Evolutionary conservation across 495 filamentous ascomycete species (phyloP), one percentile per base, ranked within the genome.

Genomic region (Hypoxylon rickii): DNA sequence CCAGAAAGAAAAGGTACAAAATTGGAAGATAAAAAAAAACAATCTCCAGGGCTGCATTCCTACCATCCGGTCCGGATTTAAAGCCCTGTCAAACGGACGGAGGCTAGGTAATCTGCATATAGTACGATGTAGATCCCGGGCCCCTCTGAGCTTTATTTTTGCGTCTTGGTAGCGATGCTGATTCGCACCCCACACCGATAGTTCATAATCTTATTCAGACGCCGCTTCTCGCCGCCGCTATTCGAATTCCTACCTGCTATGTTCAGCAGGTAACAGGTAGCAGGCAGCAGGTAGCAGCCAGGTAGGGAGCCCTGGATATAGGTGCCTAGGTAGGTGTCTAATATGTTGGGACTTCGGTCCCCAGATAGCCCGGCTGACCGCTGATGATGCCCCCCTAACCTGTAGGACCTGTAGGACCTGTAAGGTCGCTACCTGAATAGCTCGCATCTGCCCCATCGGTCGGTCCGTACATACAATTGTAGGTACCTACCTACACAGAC

Each of bases 151-250:
- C 51, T 56, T 16, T 42, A 44, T 58, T 43, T 45, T 54, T 34
- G 18, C 36, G 31, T 38, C 34, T 38, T 45, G 48, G 53, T 49
- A 49, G 34, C 44, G 49, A 63, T 49, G 39, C 58, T 63, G 59
- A 57, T 56, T 53, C 38, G 43, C 39, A 57, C 52, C 59, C 59
- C 52, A 63, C 59, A 53, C 48, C 36, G 52, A 63, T 63, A 63
- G 52, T 63, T 63, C 53, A 56, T 52, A 63, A 63, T 63, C 59
- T 63, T 63, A 63, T 63, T 63, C 59, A 63, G 59, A 63, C 59
- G 59, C 59, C 59, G 51, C 59, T 47, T 43, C 52, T 56, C 51
- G 58, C 41, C 58, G 51, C 58, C 43, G 36, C 36, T 45, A 22
- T 26, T 45, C 32, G 32, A 32, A 44, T 22, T 20, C 18, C 55